Percentiles rank a stretch among this genome's conserved stretches.
Evolutionary conservation across 345 rosid genomes (phyloP).

Genomic region (Aurinia saxatilis): DNA sequence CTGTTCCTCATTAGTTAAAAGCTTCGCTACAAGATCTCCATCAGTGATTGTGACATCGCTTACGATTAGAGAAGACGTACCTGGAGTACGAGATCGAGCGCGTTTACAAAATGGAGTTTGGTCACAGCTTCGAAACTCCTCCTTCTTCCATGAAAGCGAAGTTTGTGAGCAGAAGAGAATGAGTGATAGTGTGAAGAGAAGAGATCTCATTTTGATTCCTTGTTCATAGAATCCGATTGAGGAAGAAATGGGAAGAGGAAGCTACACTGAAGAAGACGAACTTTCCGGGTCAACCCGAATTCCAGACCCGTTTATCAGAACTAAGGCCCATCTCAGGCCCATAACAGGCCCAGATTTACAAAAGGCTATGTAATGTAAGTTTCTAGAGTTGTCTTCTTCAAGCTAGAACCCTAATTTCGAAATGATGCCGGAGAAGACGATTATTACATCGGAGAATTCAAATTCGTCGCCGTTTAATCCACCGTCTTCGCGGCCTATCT

Average conservation of each 20-base stretch:
- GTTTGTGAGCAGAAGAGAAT: conserved; percentile 36
- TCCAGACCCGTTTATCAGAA: neutral
- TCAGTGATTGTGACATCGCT: conserved; percentile 50
- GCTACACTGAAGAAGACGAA: conserved; percentile 4
- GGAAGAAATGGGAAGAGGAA: neutral
- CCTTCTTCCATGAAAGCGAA: conserved; percentile 77
- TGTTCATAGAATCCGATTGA: conserved; percentile 26
- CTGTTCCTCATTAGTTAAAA: conserved; percentile 37
- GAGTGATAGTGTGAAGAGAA: conserved; percentile 31
- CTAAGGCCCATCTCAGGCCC: neutral
- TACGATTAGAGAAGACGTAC: conserved; percentile 45
- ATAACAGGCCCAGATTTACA: neutral
- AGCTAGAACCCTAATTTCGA: conserved; percentile 2
- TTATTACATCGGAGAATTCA: conserved; percentile 36
- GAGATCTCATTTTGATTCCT: conserved; percentile 30
- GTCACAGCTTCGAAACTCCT: conserved; percentile 86
- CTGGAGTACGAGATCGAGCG: conserved; percentile 72
- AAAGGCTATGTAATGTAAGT: neutral
- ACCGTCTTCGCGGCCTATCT: conserved; percentile 47
- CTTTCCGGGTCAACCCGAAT: conserved; percentile 19
- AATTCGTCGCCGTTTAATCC: conserved; percentile 49
- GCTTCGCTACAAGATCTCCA: conserved; percentile 80
- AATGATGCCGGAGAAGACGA: conserved; percentile 30
- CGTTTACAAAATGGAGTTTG: conserved; percentile 98
- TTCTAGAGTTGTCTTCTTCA: neutral